These are phyloP conservation scores for Penicillium antarcticum DNA, from an alignment of 495 filamentous ascomycete species.

Conservation along the genomic window DNA sequence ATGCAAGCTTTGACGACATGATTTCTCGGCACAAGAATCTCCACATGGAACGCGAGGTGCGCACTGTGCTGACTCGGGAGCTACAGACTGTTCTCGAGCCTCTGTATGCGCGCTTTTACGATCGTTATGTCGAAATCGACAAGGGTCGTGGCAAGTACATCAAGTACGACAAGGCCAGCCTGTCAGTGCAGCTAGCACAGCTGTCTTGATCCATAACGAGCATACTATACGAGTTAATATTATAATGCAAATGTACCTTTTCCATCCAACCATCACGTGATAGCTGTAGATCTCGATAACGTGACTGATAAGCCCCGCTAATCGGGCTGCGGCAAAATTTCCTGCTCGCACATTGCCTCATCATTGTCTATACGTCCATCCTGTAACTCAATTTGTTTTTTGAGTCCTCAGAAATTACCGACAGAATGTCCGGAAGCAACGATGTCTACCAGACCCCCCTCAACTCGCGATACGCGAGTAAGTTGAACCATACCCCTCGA, in stretches of 20 bases:
- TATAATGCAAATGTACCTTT: conserved; percentile 1
- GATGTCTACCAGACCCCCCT: conserved; percentile 72
- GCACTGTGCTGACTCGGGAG: conserved; percentile 70
- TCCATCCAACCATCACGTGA: conserved; percentile 12
- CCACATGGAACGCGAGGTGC: conserved; percentile 85
- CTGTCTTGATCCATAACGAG: conserved; percentile 19
- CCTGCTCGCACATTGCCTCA: conserved; percentile 23
- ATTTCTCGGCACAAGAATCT: conserved; percentile 73
- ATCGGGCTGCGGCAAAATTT: conserved; percentile 31
- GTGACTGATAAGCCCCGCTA: conserved; percentile 45
- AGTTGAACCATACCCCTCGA: conserved; percentile 22
- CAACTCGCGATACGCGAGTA: conserved; percentile 69
- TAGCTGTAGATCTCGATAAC: conserved; percentile 30
- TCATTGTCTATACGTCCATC: conserved; percentile 9
- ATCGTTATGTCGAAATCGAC: conserved; percentile 96
- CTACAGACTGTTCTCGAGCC: conserved; percentile 89
- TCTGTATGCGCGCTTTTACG: conserved; percentile 92
- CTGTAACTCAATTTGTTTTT: conserved; percentile 25
- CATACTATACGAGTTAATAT: conserved; percentile 4
- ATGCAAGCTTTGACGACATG: conserved; percentile 84
- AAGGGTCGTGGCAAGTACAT: conserved; percentile 96
- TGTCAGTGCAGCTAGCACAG: conserved; percentile 46
- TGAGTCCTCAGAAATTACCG: conserved; percentile 10
- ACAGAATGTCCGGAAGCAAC: conserved; percentile 57
- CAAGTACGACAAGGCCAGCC: conserved; percentile 81